A percentile compares a stretch with the other conserved stretches of the same genome.
These are phyloP conservation scores for Tuber indicum DNA, from an alignment of 495 filamentous ascomycete species.

Conservation along the genomic window DNA sequence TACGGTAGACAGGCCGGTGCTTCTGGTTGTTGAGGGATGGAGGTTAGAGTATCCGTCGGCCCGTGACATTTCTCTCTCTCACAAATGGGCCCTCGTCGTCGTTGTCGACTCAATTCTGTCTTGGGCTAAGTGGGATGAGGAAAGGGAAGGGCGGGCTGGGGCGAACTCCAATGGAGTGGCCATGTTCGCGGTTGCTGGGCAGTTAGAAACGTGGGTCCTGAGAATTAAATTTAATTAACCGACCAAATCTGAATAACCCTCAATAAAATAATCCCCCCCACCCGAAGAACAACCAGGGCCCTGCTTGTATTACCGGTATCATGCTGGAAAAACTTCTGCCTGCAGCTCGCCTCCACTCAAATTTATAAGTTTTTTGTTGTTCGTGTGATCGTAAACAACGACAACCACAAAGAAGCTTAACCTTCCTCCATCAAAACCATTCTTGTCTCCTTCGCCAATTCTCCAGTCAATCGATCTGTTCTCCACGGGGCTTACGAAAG, in stretches of 20 bases:
- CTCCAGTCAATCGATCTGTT: not conserved
- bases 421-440: not conserved
- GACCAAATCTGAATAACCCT: not conserved
- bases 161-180: not conserved
- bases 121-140: too few relatives aligned
- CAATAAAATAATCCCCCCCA: not conserved
- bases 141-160: too few relatives aligned
- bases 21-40: not conserved
- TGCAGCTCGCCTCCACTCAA: not conserved
- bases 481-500: not conserved
- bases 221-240: not conserved
- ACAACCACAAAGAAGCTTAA: not conserved
- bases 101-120: not conserved
- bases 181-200: not conserved
- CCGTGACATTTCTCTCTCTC: not conserved
- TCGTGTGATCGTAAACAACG: not conserved
- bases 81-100: not conserved
- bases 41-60: not conserved
- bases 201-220: not conserved
- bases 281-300: not conserved
- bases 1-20: not conserved
- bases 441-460: not conserved
- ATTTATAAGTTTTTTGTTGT: not conserved
- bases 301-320: too few relatives aligned
- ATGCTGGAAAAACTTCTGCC: too few relatives aligned